These are phyloP conservation scores for Gossypium sturtianum DNA, from an alignment of 345 rosid species.

Conservation along the genomic window DNA sequence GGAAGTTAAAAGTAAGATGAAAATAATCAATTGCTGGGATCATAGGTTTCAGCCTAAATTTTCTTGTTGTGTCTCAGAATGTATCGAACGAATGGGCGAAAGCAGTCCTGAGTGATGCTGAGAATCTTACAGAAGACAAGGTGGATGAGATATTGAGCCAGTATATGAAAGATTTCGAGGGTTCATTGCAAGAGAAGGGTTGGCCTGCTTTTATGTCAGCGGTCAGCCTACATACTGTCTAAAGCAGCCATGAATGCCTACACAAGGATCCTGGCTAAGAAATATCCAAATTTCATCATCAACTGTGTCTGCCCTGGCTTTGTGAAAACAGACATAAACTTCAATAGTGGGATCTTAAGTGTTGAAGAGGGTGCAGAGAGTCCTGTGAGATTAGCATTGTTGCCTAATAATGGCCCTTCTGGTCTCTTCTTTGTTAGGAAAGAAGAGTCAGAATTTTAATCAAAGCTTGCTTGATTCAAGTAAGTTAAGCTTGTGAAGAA, in stretches of 20 bases:
- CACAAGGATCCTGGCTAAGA: slow-evolving; percentile 24
- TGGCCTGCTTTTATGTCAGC: slow-evolving; percentile 22
- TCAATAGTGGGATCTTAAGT: background rate
- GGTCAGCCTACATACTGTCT: slow-evolving; percentile 22
- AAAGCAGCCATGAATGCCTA: slow-evolving; percentile 31
- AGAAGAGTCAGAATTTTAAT: slow-evolving; percentile 12
- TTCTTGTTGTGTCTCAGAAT: slow-evolving; percentile 6
- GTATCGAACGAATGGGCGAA: slow-evolving; percentile 27
- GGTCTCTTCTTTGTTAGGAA: slow-evolving; percentile 21
- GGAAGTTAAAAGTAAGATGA: background rate
- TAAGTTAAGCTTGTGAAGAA: no score
- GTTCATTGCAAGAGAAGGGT: slow-evolving; percentile 19
- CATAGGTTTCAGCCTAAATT: background rate
- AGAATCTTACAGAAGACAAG: slow-evolving; percentile 27
- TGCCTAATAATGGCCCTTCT: slow-evolving; percentile 21
- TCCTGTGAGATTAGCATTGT: slow-evolving; percentile 15
- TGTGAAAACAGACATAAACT: slow-evolving; percentile 25
- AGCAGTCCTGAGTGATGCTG: slow-evolving; percentile 16
- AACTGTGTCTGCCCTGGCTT: slow-evolving; percentile 31
- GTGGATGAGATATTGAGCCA: slow-evolving; percentile 24
- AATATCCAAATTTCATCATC: slow-evolving; percentile 13
- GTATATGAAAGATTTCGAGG: slow-evolving; percentile 28
- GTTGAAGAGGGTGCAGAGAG: slow-evolving; percentile 8
- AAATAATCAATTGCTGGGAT: no score
- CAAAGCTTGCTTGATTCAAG: background rate